Evolutionary conservation across 257 asterid species (phyloP).

Genomic region (Salvia splendens): DNA sequence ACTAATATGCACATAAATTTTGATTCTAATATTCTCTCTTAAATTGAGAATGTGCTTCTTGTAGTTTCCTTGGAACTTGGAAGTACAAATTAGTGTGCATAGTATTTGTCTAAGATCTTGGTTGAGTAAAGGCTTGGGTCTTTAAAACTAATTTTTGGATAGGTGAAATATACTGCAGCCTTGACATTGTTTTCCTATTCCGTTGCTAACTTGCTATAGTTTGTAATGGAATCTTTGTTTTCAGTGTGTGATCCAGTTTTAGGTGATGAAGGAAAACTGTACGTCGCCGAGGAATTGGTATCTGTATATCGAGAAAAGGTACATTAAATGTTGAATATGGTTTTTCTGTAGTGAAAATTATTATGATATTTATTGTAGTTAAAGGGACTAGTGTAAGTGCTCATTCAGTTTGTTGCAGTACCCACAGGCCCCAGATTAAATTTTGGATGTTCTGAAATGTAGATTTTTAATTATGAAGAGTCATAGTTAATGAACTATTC

Average conservation of each 20-base stretch:
- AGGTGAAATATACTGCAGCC: slow-evolving; percentile 11
- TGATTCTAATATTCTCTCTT: slow-evolving; percentile 18
- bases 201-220: slow-evolving; percentile 2
- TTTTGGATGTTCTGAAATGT: too few species aligned
- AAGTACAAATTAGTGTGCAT: slow-evolving; percentile 8
- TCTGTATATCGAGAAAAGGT: slow-evolving; percentile 97
- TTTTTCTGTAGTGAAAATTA: too few species aligned
- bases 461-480: too few species aligned
- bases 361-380: too few species aligned
- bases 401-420: too few species aligned
- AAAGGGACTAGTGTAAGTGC: too few species aligned
- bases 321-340: slow-evolving; percentile 4
- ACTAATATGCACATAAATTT: neutral
- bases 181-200: slow-evolving; percentile 23
- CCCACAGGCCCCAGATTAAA: too few species aligned
- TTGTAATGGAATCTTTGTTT: slow-evolving; percentile 33
- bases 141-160: neutral
- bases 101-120: too few species aligned
- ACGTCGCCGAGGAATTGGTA: slow-evolving; percentile 85
- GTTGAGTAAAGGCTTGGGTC: too few species aligned
- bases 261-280: slow-evolving; percentile 98
- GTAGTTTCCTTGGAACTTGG: neutral
- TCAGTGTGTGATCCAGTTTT: slow-evolving; percentile 98
- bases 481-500: too few species aligned
- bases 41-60: slow-evolving; percentile 20